Percentiles rank a stretch among this genome's conserved stretches.
Conservation (phyloP, 306 rosid genomes). For the Crataegus laevigata region DNA sequence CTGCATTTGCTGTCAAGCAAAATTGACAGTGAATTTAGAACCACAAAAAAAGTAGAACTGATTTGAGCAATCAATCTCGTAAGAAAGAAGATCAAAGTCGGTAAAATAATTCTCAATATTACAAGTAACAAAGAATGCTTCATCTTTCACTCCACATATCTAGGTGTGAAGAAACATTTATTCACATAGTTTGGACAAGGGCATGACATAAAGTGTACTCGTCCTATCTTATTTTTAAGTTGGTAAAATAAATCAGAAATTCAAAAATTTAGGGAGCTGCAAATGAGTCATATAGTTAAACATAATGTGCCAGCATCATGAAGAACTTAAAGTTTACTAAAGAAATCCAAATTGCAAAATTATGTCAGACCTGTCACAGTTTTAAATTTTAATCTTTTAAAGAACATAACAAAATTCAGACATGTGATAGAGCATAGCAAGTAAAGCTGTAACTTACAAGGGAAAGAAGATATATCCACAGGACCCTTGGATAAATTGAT, state of each 20-base stretch:
- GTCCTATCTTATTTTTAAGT: neutral
- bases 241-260: neutral
- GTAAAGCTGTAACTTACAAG: constrained; percentile 49
- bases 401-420: neutral
- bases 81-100: neutral
- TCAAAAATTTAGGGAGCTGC: neutral
- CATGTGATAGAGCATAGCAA: constrained; percentile 8
- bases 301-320: neutral
- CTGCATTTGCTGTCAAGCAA: constrained; percentile 42
- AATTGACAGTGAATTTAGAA: constrained; percentile 7
- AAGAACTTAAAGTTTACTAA: neutral
- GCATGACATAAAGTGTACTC: neutral
- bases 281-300: neutral
- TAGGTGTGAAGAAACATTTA: neutral
- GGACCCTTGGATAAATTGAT: constrained; percentile 29
- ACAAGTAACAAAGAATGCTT: neutral
- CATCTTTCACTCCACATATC: neutral
- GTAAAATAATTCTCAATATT: neutral
- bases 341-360: neutral
- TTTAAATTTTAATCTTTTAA: neutral
- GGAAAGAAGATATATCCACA: constrained; percentile 39
- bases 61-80: neutral
- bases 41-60: neutral
- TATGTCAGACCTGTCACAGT: neutral
- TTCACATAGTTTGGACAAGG: too few species aligned